Evolutionary conservation across 176 grass and related monocot species (phyloP).

Genomic region (Aegilops longissima): DNA sequence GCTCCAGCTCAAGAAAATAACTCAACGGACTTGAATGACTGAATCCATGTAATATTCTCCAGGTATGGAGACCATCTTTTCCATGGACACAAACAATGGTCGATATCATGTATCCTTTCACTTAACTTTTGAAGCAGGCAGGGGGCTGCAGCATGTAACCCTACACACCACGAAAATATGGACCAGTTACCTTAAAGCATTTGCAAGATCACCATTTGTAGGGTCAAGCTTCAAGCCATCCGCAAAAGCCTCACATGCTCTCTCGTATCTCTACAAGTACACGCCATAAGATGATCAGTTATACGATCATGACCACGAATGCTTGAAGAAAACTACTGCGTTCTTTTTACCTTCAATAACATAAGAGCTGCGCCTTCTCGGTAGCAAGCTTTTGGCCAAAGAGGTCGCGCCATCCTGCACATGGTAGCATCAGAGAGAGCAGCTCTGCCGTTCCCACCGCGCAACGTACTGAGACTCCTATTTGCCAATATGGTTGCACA

Average conservation of each 20-base stretch:
- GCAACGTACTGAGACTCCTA: not conserved
- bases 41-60: not conserved
- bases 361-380: not conserved
- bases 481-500: slow-evolving; percentile 4
- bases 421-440: not conserved
- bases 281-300: not conserved
- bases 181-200: not conserved
- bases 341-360: slow-evolving; percentile 1
- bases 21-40: not conserved
- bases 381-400: not conserved
- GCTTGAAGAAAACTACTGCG: not conserved
- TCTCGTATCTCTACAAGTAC: not conserved
- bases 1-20: not conserved
- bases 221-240: not conserved
- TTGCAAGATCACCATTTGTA: not conserved
- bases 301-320: not conserved
- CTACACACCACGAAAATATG: not conserved
- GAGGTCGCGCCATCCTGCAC: not conserved
- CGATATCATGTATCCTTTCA: not conserved
- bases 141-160: not conserved
- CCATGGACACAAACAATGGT: not conserved
- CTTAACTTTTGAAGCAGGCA: not conserved
- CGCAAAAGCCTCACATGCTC: not conserved
- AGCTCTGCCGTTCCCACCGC: not conserved
- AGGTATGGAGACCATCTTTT: not conserved